Conservation (phyloP, 225 moss, liverwort and hornwort species). For the Pseudoscleropodium purum region DNA sequence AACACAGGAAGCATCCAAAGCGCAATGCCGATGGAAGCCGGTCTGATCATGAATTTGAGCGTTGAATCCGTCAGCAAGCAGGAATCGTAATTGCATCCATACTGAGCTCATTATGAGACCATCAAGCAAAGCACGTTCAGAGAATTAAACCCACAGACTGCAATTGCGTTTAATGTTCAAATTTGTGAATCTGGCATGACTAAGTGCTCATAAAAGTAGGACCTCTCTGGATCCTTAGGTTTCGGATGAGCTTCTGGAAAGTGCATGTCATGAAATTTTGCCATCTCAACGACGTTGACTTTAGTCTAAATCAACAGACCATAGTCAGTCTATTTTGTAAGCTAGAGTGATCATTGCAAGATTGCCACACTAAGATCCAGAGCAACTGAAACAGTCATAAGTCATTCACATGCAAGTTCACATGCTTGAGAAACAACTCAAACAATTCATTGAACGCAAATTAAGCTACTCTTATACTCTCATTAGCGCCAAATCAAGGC, state of each 20-base stretch:
- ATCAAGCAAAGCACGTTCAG: not conserved
- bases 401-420: not conserved
- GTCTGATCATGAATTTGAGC: not conserved
- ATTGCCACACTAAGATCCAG: not conserved
- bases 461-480: too few relatives aligned
- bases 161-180: too few relatives aligned
- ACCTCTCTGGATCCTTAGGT: not conserved
- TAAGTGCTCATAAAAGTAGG: not conserved
- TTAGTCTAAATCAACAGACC: not conserved
- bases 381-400: not conserved
- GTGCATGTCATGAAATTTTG: not conserved
- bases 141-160: not conserved
- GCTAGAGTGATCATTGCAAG: not conserved
- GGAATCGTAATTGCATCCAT: not conserved
- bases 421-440: not conserved
- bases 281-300: not conserved
- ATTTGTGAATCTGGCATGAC: not conserved
- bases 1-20: not conserved
- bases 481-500: not conserved
- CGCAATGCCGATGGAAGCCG: not conserved
- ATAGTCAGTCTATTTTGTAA: not conserved
- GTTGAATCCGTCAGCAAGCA: not conserved
- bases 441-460: not conserved
- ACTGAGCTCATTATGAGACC: not conserved
- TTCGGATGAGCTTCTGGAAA: not conserved